A percentile compares a stretch with the other conserved stretches of the same genome.
These are phyloP conservation scores for Macrotyloma uniflorum DNA, from an alignment of 306 rosid species.

Conservation along the genomic window DNA sequence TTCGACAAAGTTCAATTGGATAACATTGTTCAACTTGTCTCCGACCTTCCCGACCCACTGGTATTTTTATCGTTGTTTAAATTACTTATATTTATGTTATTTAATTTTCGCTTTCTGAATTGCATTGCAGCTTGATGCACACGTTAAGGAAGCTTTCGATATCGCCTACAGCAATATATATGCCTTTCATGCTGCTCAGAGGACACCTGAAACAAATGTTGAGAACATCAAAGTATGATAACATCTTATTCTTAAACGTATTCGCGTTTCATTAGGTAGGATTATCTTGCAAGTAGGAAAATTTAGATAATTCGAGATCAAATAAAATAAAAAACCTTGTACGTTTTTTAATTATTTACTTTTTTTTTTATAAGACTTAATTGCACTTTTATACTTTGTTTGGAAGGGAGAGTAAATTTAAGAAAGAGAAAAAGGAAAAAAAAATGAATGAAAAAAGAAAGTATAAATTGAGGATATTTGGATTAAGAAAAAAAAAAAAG, in stretches of 20 bases:
- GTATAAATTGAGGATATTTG: no score
- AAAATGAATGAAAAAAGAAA: no score
- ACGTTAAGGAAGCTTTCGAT: constrained; percentile 77
- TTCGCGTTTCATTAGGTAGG: background rate
- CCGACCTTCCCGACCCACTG: constrained; percentile 78
- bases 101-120: background rate
- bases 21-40: constrained; percentile 56
- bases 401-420: no score
- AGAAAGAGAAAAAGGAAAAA: no score
- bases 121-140: constrained; percentile 69
- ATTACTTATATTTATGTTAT: background rate
- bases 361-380: no score
- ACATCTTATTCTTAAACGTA: background rate
- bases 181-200: constrained; percentile 84
- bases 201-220: constrained; percentile 58
- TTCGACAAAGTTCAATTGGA: constrained; percentile 70
- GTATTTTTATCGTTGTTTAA: constrained; percentile 33
- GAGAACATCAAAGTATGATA: constrained; percentile 81
- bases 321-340: background rate
- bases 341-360: background rate
- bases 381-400: no score
- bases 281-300: background rate
- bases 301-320: background rate
- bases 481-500: no score
- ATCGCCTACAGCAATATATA: constrained; percentile 77